Conservation (phyloP, 257 asterid species). For the Leptodermis oblonga region DNA sequence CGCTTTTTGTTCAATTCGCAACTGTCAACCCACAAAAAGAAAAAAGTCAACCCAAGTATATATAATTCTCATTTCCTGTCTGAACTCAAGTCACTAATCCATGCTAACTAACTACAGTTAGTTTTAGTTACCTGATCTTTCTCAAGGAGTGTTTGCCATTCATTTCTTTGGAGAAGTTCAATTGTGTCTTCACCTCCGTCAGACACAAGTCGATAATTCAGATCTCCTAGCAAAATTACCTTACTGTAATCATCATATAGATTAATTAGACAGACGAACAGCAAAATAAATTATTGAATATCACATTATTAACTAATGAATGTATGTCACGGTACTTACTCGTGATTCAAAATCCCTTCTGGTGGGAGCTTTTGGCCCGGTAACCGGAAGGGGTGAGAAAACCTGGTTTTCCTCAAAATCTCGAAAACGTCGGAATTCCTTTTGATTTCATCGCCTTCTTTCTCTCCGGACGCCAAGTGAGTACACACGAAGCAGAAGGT, state of each 20-base stretch:
- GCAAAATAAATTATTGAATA: too few species aligned
- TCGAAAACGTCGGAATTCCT: slow-evolving; percentile 66
- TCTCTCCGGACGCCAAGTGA: slow-evolving; percentile 84
- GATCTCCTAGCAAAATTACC: slow-evolving; percentile 86
- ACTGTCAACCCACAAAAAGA: slow-evolving; percentile 34
- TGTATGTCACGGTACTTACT: slow-evolving; percentile 37
- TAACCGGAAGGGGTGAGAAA: slow-evolving; percentile 29
- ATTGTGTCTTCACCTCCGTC: slow-evolving; percentile 34
- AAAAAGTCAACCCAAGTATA: background rate
- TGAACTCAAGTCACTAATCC: too few species aligned
- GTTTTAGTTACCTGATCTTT: slow-evolving; percentile 63
- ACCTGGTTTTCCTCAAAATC: slow-evolving; percentile 60
- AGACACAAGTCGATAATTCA: slow-evolving; percentile 71
- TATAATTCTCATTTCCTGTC: too few species aligned
- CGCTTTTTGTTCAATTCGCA: slow-evolving; percentile 60
- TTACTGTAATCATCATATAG: slow-evolving; percentile 32
- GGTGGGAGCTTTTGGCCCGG: slow-evolving; percentile 31
- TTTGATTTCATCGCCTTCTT: slow-evolving; percentile 51
- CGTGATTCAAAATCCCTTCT: slow-evolving; percentile 51
- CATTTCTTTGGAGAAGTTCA: slow-evolving; percentile 46
- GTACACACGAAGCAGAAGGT: slow-evolving; percentile 83
- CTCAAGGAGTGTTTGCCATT: slow-evolving; percentile 65
- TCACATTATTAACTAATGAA: too few species aligned
- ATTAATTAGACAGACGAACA: background rate
- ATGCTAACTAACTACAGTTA: background rate